Conservation (phyloP, 768 basidiomycete species). For the Saitozyma sp. region DNA sequence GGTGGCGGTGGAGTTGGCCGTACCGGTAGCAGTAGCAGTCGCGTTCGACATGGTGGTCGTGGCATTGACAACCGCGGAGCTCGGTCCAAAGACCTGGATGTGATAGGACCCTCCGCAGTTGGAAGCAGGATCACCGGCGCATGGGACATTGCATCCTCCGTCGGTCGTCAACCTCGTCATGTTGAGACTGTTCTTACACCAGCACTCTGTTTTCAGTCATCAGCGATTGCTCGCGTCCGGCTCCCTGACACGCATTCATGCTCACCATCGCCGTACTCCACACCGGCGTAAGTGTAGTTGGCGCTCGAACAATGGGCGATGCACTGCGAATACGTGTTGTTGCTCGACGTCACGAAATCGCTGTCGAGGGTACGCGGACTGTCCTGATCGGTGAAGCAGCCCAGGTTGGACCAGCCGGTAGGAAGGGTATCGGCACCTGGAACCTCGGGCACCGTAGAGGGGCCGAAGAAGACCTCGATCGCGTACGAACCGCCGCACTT, state of each 20-base stretch:
- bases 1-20: background rate
- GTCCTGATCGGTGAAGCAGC: conserved; percentile 28
- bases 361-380: conserved; percentile 31
- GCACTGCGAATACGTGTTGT: conserved; percentile 22
- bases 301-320: conserved; percentile 16
- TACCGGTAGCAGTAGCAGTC: background rate
- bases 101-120: conserved; percentile 26
- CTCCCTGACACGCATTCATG: background rate
- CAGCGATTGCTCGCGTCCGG: background rate
- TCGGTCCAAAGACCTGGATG: conserved; percentile 5
- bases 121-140: conserved; percentile 16
- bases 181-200: conserved; percentile 13
- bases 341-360: conserved; percentile 23
- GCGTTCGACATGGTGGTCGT: background rate
- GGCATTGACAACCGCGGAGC: too few species aligned
- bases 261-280: conserved; percentile 21
- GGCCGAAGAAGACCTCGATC: conserved; percentile 15
- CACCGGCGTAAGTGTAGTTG: conserved; percentile 25
- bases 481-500: conserved; percentile 19
- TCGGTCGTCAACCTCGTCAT: conserved; percentile 6
- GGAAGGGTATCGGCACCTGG: conserved; percentile 11
- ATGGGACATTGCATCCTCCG: conserved; percentile 22
- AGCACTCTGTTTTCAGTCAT: conserved; percentile 17
- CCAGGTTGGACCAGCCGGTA: conserved; percentile 21
- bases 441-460: background rate